Base-by-base conservation (phyloP, 495 filamentous ascomycete genomes). In the Neurospora sp. region DNA sequence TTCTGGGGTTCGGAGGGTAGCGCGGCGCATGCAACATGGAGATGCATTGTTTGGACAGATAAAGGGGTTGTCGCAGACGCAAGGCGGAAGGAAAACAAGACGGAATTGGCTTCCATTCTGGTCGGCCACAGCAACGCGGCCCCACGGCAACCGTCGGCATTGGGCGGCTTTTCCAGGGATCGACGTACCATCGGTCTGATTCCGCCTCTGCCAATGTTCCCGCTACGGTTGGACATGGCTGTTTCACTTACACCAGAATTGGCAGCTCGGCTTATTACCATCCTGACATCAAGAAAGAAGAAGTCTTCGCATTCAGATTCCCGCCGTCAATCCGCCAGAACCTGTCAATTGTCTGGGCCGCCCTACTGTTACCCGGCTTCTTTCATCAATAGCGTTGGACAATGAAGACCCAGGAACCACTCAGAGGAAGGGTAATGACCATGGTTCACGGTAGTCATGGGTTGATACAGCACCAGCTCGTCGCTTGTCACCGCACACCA, bases 101-200 rank as follows among this genome's bases (percentile, higher is more conserved):
- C 44, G 44, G 44, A 53, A 22, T 53, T 53, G 45, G 45, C 45
- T 31, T 31, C 27, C 27, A 31, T 31, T 16, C 8, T 8, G 48
- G 48, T 61, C 9, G 10, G 35, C 53, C 53, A 65, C 53, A 65
- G 27, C 53, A 65, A 65, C 27, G 53, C 27, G 53, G 27, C 53
- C 53, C 53, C 73, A 72, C 80, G 80, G 80, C 74, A 71, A 77
- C 20, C 18, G 31, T 71, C 79, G 79, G 79, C 78, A 76, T 77
- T 75, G 78, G 3, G 61, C 79, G 80, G 79, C 78, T 76, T 78
- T 75, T 68, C 38, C 61, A 31, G 74, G 61, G 76, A 74, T 73
- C 76, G 68, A 71, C 68, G 65, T 65, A 35, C 72, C 53, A 35
- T 65, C 78, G 75, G 79, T 72, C 61, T 40, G 40, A 74, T 81